Conservation (phyloP, 345 rosid species). For the Reutealis trisperma region DNA sequence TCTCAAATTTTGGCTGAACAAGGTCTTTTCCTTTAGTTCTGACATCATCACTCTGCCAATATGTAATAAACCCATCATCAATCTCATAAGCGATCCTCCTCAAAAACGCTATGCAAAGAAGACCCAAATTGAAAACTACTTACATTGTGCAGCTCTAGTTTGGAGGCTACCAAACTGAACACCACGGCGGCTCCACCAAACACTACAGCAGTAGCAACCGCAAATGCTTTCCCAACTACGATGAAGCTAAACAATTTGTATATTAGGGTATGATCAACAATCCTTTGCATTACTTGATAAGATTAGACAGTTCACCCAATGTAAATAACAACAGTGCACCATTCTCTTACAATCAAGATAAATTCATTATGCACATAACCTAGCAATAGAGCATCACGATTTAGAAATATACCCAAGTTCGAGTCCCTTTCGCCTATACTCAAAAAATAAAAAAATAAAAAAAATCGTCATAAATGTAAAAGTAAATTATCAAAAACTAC, state of each 20-base stretch:
- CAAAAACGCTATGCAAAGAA: not conserved
- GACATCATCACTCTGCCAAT: constrained; percentile 60
- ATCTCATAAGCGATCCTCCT: not conserved
- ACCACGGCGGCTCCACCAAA: constrained; percentile 72
- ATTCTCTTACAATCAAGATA: too few relatives aligned
- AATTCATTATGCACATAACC: too few relatives aligned
- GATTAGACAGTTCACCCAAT: not conserved
- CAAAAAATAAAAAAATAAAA: too few relatives aligned
- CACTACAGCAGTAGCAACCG: constrained; percentile 63
- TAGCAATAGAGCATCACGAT: too few relatives aligned
- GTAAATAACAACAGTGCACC: not conserved
- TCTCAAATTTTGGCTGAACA: constrained; percentile 60
- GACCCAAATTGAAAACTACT: constrained; percentile 10
- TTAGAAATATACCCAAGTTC: too few relatives aligned
- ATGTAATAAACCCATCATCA: not conserved
- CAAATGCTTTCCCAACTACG: constrained; percentile 87
- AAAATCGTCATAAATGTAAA: too few relatives aligned
- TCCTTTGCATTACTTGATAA: too few relatives aligned
- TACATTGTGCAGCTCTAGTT: constrained; percentile 64
- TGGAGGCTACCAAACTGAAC: constrained; percentile 62
- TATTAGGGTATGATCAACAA: not conserved
- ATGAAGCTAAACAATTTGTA: not conserved
- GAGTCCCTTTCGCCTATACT: too few relatives aligned
- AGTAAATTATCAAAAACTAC: too few relatives aligned
- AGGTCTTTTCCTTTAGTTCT: constrained; percentile 57